These are phyloP conservation scores for Aspergillus pseudoviridinutans DNA, from an alignment of 2,329 filamentous ascomycete species.

Conservation along the genomic window DNA sequence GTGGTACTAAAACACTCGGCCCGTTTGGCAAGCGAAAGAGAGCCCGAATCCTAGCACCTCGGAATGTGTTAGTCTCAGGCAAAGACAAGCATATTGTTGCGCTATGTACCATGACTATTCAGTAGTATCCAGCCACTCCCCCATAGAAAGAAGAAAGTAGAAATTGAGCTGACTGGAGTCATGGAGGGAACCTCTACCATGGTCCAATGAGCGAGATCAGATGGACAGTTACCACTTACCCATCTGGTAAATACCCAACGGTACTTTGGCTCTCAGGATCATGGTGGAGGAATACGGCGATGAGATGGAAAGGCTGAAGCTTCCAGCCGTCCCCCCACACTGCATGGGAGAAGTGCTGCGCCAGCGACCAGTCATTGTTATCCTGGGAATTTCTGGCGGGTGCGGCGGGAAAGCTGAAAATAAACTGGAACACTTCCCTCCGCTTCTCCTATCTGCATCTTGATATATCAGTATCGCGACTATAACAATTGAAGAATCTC, in stretches of 20 bases:
- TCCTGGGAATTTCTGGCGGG: conserved; percentile 8
- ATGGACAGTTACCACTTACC: too few species aligned
- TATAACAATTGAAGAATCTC: background rate
- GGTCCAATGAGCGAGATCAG: too few species aligned
- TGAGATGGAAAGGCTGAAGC: background rate
- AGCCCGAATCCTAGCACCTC: background rate
- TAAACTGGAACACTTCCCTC: background rate
- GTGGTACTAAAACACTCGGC: background rate
- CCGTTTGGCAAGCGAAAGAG: background rate
- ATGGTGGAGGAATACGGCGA: too few species aligned
- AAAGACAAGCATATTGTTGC: background rate
- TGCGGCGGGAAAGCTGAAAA: conserved; percentile 11
- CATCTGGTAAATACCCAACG: too few species aligned
- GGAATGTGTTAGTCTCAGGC: background rate
- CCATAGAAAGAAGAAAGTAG: too few species aligned
- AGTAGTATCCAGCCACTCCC: too few species aligned
- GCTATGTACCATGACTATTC: background rate
- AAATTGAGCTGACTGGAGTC: too few species aligned
- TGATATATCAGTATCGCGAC: background rate
- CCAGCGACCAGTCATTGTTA: background rate
- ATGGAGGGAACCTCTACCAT: too few species aligned
- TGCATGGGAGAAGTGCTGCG: background rate
- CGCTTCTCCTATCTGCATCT: background rate
- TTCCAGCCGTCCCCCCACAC: background rate
- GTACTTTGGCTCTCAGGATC: too few species aligned